Evolutionary conservation across 2,329 filamentous ascomycete species (phyloP), one percentile per base, ranked within the genome.

Genomic region (Neonectria punicea): DNA sequence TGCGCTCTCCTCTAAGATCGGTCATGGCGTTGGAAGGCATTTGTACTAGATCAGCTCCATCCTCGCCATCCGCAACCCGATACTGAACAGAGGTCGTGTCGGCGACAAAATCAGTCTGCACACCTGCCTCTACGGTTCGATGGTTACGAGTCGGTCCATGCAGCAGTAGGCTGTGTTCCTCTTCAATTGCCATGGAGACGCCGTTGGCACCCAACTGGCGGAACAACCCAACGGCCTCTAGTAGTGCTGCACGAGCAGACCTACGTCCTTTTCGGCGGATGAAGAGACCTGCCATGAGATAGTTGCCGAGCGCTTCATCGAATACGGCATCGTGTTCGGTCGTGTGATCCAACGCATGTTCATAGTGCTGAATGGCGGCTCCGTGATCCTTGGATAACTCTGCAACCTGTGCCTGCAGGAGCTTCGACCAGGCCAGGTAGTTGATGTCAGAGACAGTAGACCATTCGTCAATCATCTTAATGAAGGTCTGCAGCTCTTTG

Each of bases 221-320:
- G 77, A 91, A 94, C 2, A 92, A 83, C 2, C 86, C 85, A 18
- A 93, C 83, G 3, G 89, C 87, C 67, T 94, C 92, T 34, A 87
- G 85, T 16, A 94, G 80, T 1, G 90, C 86, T n/a, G 89, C 86
- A 58, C 90, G 86, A 28, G 92, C 92, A 39, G 91, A 90, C 66
- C 92, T 82, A 43, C 88, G 84, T 4, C 91, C 89, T 13, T 86
- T 86, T 66, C 86, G 84, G 14, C 92, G 84, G 58, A 92, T 82
- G 66, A 93, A 88, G 74, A 89, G 90, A 10, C 90, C 90, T 2
- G 89, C 91, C 81, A 94, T 91, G 32, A 94, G 82, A 74, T 93
- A 92, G 73, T 92, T 91, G 16, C 89, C 87, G 2, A 93, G 82
- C 0, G 90, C 92, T 76, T 94, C 91, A 65, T 94, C 92, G 54